Percentiles rank a stretch among this genome's conserved stretches.
phyloP scores from a whole-genome alignment of 2,329 filamentous ascomycete species.

The Thielaviopsis musarum region DNA sequence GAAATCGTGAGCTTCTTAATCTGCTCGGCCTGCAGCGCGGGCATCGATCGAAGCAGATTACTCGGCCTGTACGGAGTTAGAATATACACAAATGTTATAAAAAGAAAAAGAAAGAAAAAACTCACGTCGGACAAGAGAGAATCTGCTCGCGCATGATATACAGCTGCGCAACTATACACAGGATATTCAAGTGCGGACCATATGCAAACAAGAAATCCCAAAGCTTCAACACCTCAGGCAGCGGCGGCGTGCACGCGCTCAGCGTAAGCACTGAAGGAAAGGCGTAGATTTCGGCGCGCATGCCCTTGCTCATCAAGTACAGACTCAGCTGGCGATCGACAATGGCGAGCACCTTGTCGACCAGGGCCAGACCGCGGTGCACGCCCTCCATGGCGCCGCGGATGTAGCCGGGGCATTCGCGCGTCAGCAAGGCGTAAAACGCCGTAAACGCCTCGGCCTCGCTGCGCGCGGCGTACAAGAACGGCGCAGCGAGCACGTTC shows the following conservation, averaged over 20 bases:
- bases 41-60: slow-evolving; percentile 76
- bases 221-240: slow-evolving; percentile 79
- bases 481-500: slow-evolving; percentile 93
- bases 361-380: slow-evolving; percentile 75
- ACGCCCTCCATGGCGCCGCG: slow-evolving; percentile 94
- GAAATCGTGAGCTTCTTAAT: slow-evolving; percentile 75
- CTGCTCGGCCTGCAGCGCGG: slow-evolving; percentile 63
- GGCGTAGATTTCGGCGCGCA: slow-evolving; percentile 88
- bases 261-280: slow-evolving; percentile 91
- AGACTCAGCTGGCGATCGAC: slow-evolving; percentile 77
- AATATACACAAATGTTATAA: no score
- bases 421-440: slow-evolving; percentile 74
- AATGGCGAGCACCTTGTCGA: slow-evolving; percentile 81
- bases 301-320: slow-evolving; percentile 69
- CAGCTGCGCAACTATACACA: slow-evolving; percentile 92
- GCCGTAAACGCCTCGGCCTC: slow-evolving; percentile 89
- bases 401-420: slow-evolving; percentile 85
- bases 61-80: slow-evolving; percentile 51
- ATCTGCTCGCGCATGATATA: slow-evolving; percentile 76
- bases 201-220: slow-evolving; percentile 99
- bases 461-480: slow-evolving; percentile 84
- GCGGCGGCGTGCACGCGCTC: slow-evolving; percentile 84
- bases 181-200: slow-evolving; percentile 80
- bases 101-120: slow-evolving; percentile 4
- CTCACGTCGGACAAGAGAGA: slow-evolving; percentile 66